Evolutionary conservation across 257 asterid species (phyloP).

Genomic region (Gynochthodes officinalis): DNA sequence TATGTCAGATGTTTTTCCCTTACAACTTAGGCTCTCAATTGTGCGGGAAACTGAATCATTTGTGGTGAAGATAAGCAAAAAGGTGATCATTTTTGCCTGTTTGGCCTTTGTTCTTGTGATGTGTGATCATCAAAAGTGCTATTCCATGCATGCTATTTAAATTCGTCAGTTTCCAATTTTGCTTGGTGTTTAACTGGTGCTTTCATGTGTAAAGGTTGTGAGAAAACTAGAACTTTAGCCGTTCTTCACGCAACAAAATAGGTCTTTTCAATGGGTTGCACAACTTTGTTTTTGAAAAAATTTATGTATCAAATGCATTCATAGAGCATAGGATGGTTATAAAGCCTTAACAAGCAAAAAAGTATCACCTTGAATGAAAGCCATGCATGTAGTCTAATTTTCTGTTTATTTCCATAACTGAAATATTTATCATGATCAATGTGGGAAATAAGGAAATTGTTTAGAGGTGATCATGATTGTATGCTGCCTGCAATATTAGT

Average conservation of each 20-base stretch:
- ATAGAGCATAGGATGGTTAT: background rate
- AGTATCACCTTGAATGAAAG: background rate
- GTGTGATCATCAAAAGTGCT: background rate
- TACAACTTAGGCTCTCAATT: conserved; percentile 82
- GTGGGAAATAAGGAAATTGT: background rate
- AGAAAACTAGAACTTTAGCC: background rate
- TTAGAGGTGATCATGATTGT: background rate
- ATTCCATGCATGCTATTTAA: background rate
- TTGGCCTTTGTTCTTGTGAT: conserved; percentile 6
- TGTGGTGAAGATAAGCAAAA: conserved; percentile 83
- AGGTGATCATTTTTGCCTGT: conserved; percentile 45
- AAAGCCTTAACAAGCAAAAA: background rate
- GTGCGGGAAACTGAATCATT: conserved; percentile 54
- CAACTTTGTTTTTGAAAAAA: background rate
- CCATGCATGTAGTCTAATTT: background rate
- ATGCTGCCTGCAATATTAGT: background rate
- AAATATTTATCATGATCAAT: background rate
- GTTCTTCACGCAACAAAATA: background rate
- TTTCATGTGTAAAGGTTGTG: background rate
- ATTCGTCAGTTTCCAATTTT: background rate
- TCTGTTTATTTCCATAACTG: background rate
- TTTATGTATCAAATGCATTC: background rate
- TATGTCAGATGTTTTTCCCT: conserved; percentile 86
- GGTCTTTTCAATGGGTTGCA: background rate
- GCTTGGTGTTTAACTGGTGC: background rate